A percentile compares a stretch with the other conserved stretches of the same genome.
phyloP scores from a whole-genome alignment of 495 filamentous ascomycete species.

The Aspergillus diversus region DNA sequence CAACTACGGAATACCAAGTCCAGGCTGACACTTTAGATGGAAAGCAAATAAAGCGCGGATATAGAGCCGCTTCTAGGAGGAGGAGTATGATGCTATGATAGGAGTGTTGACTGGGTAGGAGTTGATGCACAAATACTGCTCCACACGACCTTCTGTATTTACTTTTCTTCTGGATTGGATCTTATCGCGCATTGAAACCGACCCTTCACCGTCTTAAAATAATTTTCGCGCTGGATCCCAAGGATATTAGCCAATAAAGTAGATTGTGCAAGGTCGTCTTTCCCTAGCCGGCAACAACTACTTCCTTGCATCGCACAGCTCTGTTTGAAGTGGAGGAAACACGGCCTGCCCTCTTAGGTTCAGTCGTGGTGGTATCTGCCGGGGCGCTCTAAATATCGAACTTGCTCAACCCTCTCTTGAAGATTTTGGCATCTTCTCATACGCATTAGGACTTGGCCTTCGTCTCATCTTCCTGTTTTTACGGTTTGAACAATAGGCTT shows the following conservation, averaged over 20 bases:
- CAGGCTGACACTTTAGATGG: constrained; percentile 12
- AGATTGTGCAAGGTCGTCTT: no score
- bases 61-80: constrained; percentile 46
- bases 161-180: not conserved
- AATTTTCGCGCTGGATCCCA: not conserved
- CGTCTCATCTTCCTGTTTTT: constrained; percentile 45
- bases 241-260: not conserved
- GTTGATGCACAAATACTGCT: constrained; percentile 7
- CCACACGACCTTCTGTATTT: not conserved
- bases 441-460: constrained; percentile 85
- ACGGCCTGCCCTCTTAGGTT: no score
- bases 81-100: constrained; percentile 57
- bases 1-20: not conserved
- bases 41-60: constrained; percentile 31
- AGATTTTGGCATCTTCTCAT: constrained; percentile 84
- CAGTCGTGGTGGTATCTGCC: not conserved
- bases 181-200: not conserved
- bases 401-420: constrained; percentile 24
- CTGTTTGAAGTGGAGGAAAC: no score
- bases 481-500: constrained; percentile 30
- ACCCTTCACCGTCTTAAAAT: not conserved
- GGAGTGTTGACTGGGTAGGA: constrained; percentile 10
- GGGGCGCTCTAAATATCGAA: not conserved
- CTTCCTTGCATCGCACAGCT: no score
- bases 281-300: no score